Evolutionary conservation across 129 eudicot genomes (phyloP).

Genomic region (Flaveria sonorensis): DNA sequence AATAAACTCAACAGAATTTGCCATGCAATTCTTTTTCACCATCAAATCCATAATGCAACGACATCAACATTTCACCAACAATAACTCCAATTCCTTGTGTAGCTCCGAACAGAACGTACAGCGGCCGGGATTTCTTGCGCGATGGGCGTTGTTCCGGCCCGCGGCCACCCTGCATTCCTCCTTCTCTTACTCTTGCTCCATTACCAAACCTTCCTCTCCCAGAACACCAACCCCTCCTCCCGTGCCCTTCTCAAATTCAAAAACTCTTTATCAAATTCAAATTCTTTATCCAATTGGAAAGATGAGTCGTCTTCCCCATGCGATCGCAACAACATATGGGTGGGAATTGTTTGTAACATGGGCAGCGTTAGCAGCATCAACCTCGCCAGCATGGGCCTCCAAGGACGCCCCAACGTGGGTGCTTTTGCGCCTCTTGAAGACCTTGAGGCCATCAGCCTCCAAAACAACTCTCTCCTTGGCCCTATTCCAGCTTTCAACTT

Average conservation of each 20-base stretch:
- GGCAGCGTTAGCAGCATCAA: conserved; percentile 29
- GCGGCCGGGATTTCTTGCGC: background rate
- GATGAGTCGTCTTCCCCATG: conserved; percentile 33
- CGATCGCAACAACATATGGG: conserved; percentile 40
- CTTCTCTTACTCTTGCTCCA: conserved; percentile 7
- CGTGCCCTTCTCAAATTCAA: conserved; percentile 53
- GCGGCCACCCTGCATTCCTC: background rate
- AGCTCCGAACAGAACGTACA: background rate
- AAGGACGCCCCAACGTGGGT: conserved; percentile 40
- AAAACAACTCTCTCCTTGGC: conserved; percentile 59
- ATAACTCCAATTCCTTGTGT: conserved; percentile 6
- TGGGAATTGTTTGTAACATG: conserved; percentile 42
- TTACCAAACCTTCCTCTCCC: conserved; percentile 31
- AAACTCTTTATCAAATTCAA: conserved; percentile 36
- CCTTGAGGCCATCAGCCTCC: conserved; percentile 42
- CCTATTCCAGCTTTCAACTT: conserved; percentile 55
- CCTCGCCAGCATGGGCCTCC: conserved; percentile 44
- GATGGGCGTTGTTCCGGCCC: conserved; percentile 13
- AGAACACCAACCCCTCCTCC: conserved; percentile 23
- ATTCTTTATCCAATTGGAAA: conserved; percentile 46
- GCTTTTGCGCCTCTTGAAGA: conserved; percentile 30
- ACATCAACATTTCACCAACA: background rate
- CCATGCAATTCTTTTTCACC: background rate
- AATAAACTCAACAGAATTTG: too few species aligned
- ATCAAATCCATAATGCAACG: conserved; percentile 14